Conservation (phyloP, 495 filamentous ascomycete species). For the Xylaria palmicola region DNA sequence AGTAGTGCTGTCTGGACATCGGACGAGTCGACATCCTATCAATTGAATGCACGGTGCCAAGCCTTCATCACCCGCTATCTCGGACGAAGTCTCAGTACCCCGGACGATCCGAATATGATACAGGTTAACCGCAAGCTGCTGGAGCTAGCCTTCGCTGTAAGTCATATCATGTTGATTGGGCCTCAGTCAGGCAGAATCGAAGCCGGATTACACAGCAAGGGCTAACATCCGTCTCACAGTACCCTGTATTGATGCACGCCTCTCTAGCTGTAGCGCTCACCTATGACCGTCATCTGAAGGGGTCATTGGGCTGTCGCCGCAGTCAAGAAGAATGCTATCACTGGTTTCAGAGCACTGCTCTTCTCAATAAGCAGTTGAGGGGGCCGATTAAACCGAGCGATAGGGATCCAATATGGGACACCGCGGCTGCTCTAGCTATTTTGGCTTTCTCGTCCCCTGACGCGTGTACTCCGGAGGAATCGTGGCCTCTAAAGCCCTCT, state of each 20-base stretch:
- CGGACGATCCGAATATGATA: slow-evolving; percentile 37
- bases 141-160: slow-evolving; percentile 39
- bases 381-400: slow-evolving; percentile 37
- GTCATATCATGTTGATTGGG: neutral
- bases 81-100: slow-evolving; percentile 35
- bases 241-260: slow-evolving; percentile 50
- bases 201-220: neutral
- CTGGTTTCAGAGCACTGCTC: slow-evolving; percentile 40
- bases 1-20: slow-evolving; percentile 29
- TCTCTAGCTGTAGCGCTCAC: slow-evolving; percentile 42
- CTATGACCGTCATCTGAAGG: slow-evolving; percentile 46
- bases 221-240: slow-evolving; percentile 32
- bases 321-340: slow-evolving; percentile 44
- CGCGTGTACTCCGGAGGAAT: slow-evolving; percentile 36
- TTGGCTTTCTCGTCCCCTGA: slow-evolving; percentile 42
- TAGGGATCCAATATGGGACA: slow-evolving; percentile 47
- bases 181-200: no score
- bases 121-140: slow-evolving; percentile 41
- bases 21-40: slow-evolving; percentile 28
- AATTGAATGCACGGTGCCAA: slow-evolving; percentile 37
- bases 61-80: slow-evolving; percentile 42
- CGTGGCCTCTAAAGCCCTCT: slow-evolving; percentile 46
- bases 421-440: slow-evolving; percentile 40
- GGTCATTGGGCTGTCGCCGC: slow-evolving; percentile 17
- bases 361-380: slow-evolving; percentile 37